phyloP scores from a whole-genome alignment of 2,329 filamentous ascomycete genomes.

The Xylaria polymorpha region DNA sequence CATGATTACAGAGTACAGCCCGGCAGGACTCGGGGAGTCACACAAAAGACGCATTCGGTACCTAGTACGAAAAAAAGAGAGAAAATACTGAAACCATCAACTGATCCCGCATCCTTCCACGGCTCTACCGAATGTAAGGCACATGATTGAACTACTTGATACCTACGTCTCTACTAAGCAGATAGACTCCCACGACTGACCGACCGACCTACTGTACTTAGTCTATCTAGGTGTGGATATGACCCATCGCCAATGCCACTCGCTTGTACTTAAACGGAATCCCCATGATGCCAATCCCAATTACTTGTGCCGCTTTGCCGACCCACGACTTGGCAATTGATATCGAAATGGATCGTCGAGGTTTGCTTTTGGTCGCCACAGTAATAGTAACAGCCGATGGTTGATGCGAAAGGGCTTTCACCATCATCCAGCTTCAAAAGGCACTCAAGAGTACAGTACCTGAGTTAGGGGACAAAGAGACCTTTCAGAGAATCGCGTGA shows the following conservation, averaged over 20 bases:
- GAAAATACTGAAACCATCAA: background rate
- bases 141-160: too few relatives aligned
- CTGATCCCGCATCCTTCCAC: slow-evolving; percentile 1
- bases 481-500: slow-evolving; percentile 17
- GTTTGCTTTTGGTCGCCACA: background rate
- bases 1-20: background rate
- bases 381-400: background rate
- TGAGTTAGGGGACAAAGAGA: background rate
- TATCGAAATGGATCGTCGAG: background rate
- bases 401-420: background rate
- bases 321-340: background rate
- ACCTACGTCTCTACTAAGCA: too few relatives aligned
- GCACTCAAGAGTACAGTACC: background rate
- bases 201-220: too few relatives aligned
- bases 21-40: background rate
- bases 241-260: background rate
- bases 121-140: background rate
- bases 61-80: background rate
- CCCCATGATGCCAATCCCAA: slow-evolving; percentile 6
- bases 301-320: slow-evolving; percentile 13
- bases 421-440: background rate
- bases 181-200: too few relatives aligned
- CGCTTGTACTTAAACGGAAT: background rate
- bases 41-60: background rate
- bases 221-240: background rate